Percentiles rank a stretch among this genome's conserved stretches.
Conservation (phyloP, 2,329 filamentous ascomycete species). For the Ascochyta koolunga region DNA sequence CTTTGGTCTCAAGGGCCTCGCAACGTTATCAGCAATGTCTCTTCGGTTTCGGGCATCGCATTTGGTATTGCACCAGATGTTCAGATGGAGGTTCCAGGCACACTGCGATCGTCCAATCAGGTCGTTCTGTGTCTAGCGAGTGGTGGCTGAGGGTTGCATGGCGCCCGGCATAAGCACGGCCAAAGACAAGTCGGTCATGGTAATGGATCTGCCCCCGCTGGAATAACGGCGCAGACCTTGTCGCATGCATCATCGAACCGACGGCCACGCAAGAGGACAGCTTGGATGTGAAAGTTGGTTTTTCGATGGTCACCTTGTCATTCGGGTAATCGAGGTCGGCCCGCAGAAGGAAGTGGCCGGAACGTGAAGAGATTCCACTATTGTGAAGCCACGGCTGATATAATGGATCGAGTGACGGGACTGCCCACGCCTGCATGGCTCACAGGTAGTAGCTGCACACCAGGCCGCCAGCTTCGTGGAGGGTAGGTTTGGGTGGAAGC, state of each 20-base stretch:
- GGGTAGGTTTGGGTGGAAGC: slow-evolving; percentile 1
- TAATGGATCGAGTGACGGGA: not conserved
- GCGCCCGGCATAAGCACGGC: slow-evolving; percentile 9
- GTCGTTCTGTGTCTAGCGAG: slow-evolving; percentile 12
- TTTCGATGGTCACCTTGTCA: not conserved
- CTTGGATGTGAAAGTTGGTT: not conserved
- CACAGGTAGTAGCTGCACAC: not conserved
- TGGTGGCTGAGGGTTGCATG: slow-evolving; percentile 24
- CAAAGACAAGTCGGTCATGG: slow-evolving; percentile 7
- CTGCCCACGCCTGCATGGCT: not conserved
- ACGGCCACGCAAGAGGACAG: slow-evolving; percentile 10
- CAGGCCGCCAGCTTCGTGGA: not conserved
- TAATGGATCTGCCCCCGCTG: slow-evolving; percentile 15
- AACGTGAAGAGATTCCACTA: slow-evolving; percentile 6
- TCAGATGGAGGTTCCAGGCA: slow-evolving; percentile 11
- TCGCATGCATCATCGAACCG: slow-evolving; percentile 11
- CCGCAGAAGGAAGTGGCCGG: slow-evolving; percentile 10
- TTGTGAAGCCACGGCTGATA: not conserved
- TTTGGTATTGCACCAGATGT: not conserved
- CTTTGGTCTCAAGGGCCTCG: not conserved
- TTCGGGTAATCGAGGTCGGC: slow-evolving; percentile 4
- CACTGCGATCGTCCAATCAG: slow-evolving; percentile 24
- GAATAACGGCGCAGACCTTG: slow-evolving; percentile 13
- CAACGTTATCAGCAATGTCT: not conserved
- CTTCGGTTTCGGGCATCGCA: not conserved